phyloP scores from a whole-genome alignment of 2,329 filamentous ascomycete genomes.

The Talaromyces islandicus region DNA sequence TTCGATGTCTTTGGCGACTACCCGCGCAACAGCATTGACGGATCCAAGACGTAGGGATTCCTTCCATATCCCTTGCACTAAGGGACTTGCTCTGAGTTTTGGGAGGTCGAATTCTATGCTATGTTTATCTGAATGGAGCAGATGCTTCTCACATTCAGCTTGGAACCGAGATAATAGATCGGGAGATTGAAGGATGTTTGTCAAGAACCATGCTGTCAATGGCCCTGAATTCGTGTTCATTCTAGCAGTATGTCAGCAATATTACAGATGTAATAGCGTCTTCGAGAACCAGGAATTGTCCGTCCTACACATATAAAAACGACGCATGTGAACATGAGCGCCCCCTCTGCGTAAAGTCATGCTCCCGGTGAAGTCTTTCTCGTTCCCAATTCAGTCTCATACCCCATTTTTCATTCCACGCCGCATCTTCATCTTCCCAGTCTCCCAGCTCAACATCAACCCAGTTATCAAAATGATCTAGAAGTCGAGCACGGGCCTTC shows the following conservation, averaged over 20 bases:
- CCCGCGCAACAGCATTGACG: constrained; percentile 7
- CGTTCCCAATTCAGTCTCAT: constrained; percentile 10
- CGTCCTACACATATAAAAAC: constrained; percentile 11
- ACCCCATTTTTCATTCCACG: constrained; percentile 12
- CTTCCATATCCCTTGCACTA: constrained; percentile 12
- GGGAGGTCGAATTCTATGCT: constrained; percentile 2
- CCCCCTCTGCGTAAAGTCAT: constrained; percentile 6
- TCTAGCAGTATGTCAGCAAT: neutral
- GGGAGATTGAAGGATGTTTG: neutral
- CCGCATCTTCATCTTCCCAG: constrained; percentile 2
- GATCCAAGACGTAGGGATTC: constrained; percentile 8
- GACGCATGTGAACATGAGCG: constrained; percentile 9
- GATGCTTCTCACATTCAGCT: neutral
- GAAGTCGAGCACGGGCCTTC: neutral
- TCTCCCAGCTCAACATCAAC: constrained; percentile 5
- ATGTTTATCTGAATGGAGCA: neutral
- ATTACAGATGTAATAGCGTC: neutral
- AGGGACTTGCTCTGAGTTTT: neutral
- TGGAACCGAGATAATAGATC: neutral
- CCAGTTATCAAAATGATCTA: constrained; percentile 8
- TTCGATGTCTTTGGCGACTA: constrained; percentile 6
- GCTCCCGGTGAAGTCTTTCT: constrained; percentile 8
- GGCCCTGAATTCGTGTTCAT: constrained; percentile 11
- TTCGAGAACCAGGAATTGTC: too few relatives aligned
- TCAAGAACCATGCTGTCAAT: constrained; percentile 9